These are phyloP conservation scores for Aspergillus aculeatus DNA, from an alignment of 2,329 filamentous ascomycete species.

Conservation along the genomic window DNA sequence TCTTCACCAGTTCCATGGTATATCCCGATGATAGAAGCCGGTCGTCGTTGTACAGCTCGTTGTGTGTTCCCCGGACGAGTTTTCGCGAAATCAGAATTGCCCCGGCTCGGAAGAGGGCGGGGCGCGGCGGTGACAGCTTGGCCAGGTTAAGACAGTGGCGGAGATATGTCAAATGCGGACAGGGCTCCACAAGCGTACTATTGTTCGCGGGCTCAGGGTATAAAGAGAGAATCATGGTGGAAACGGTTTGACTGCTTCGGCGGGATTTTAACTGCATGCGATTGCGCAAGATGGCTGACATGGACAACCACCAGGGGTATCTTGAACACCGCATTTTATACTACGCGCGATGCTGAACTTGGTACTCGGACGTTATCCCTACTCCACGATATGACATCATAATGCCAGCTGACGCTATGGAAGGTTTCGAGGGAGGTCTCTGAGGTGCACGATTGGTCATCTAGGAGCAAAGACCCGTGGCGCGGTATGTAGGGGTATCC, in stretches of 20 bases:
- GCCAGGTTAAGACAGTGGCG: constrained; percentile 71
- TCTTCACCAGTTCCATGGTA: constrained; percentile 84
- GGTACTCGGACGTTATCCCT: not conserved
- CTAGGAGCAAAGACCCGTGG: not conserved
- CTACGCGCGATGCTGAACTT: not conserved
- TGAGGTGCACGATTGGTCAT: not conserved
- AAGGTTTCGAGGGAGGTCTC: not conserved
- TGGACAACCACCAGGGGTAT: not conserved
- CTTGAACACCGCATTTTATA: not conserved
- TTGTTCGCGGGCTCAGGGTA: not conserved
- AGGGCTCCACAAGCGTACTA: constrained; percentile 1
- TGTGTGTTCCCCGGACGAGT: constrained; percentile 20
- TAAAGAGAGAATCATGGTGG: not conserved
- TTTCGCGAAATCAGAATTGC: constrained; percentile 66
- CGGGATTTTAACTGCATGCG: not conserved
- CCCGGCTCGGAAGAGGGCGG: constrained; percentile 90
- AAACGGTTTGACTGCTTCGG: not conserved
- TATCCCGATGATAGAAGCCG: constrained; percentile 76
- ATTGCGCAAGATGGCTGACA: not conserved
- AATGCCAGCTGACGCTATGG: not conserved
- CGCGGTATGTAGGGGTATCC: not conserved
- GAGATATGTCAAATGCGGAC: constrained; percentile 56
- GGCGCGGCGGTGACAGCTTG: constrained; percentile 74
- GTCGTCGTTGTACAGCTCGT: constrained; percentile 34
- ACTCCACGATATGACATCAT: not conserved